Conservation (phyloP, 257 asterid genomes). For the Salvia hispanica region DNA sequence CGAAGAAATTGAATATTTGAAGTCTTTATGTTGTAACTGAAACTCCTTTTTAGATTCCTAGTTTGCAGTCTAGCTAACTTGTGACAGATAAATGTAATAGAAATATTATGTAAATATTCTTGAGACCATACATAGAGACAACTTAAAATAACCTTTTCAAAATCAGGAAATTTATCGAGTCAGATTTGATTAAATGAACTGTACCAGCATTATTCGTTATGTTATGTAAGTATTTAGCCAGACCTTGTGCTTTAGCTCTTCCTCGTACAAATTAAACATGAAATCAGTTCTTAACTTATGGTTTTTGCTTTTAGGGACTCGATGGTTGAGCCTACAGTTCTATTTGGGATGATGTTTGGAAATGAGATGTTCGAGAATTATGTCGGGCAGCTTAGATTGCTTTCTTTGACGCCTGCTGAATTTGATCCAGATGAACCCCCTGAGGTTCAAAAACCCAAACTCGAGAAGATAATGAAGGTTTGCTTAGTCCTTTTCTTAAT, state of each 20-base stretch:
- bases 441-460: constrained; percentile 56
- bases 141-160: neutral
- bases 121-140: neutral
- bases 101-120: neutral
- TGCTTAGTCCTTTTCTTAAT: neutral
- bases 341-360: constrained; percentile 83
- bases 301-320: constrained; percentile 49
- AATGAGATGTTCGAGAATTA: constrained; percentile 71
- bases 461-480: constrained; percentile 78
- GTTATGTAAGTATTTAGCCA: neutral
- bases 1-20: neutral
- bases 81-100: neutral
- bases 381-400: constrained; percentile 77
- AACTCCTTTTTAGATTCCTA: neutral
- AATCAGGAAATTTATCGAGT: neutral
- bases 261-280: constrained; percentile 5
- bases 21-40: neutral
- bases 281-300: constrained; percentile 1
- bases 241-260: neutral
- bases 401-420: constrained; percentile 61
- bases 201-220: neutral
- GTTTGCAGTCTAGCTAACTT: neutral
- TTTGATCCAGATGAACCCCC: constrained; percentile 58
- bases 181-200: neutral
- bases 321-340: constrained; percentile 77